These are phyloP conservation scores for Cladosporium sp. DNA, from an alignment of 2,329 filamentous ascomycete genomes.

Conservation along the genomic window DNA sequence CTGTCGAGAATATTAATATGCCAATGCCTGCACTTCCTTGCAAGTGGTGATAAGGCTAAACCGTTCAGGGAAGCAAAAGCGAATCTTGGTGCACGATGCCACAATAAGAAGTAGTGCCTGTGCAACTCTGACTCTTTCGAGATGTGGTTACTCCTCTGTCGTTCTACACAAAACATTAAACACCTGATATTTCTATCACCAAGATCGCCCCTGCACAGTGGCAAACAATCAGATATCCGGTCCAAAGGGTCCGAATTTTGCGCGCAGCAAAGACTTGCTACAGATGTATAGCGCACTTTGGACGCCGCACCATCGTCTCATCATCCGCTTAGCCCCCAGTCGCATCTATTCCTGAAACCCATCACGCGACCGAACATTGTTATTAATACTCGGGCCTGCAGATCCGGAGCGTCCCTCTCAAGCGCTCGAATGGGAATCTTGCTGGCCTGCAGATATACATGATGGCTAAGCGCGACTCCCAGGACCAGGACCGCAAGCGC, in stretches of 20 bases:
- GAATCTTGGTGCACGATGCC: not conserved
- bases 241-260: not conserved
- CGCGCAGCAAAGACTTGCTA: not conserved
- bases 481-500: not conserved
- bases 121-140: not conserved
- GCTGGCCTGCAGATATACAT: conserved; percentile 1
- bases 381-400: not conserved
- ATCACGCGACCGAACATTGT: not conserved
- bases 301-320: conserved; percentile 15
- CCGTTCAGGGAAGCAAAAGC: not conserved
- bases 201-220: not conserved
- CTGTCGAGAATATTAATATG: not conserved
- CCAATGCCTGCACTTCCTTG: not conserved
- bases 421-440: not conserved
- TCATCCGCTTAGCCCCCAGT: not conserved
- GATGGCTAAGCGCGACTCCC: not conserved
- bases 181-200: not conserved
- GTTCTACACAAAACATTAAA: not conserved
- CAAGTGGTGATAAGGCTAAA: not conserved
- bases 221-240: not conserved
- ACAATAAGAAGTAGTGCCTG: not conserved
- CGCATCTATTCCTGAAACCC: conserved; percentile 10
- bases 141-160: not conserved
- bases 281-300: not conserved
- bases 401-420: conserved; percentile 1